phyloP scores from a whole-genome alignment of 2,329 filamentous ascomycete genomes.

The Sclerotiophoma versabilis region DNA sequence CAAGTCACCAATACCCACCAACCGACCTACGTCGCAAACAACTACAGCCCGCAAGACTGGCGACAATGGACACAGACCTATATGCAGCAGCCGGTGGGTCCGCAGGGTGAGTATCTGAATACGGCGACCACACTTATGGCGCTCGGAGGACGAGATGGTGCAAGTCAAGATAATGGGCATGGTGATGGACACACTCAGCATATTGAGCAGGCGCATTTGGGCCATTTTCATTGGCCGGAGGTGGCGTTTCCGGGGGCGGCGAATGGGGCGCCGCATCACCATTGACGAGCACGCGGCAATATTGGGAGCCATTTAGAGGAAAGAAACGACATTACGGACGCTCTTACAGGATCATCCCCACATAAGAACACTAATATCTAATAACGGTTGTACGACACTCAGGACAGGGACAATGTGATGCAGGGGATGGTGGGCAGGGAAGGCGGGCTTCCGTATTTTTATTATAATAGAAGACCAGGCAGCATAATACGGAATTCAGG shows the following conservation, averaged over 20 bases:
- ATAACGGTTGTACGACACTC: too few relatives aligned
- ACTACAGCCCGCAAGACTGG: constrained; percentile 42
- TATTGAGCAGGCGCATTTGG: constrained; percentile 31
- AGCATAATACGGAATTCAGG: too few relatives aligned
- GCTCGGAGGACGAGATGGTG: constrained; percentile 41
- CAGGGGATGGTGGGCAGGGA: too few relatives aligned
- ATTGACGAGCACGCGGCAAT: constrained; percentile 10
- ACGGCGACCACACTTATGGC: constrained; percentile 51
- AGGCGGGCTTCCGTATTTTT: too few relatives aligned
- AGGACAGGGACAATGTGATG: too few relatives aligned
- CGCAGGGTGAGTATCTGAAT: constrained; percentile 46
- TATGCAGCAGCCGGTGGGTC: constrained; percentile 35
- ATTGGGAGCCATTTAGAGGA: neutral
- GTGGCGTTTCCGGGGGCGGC: constrained; percentile 34
- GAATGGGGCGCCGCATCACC: constrained; percentile 32
- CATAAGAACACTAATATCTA: constrained; percentile 4
- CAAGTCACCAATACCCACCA: constrained; percentile 30
- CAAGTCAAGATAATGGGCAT: constrained; percentile 25
- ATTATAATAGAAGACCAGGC: too few relatives aligned
- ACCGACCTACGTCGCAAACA: constrained; percentile 35
- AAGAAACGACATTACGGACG: neutral
- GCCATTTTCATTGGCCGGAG: constrained; percentile 40
- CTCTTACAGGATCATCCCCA: neutral
- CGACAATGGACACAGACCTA: constrained; percentile 46
- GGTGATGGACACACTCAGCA: constrained; percentile 23